A percentile compares a stretch with the other conserved stretches of the same genome.
Evolutionary conservation across 768 basidiomycete genomes (phyloP).

Genomic region (Leccinum longicurvipes): DNA sequence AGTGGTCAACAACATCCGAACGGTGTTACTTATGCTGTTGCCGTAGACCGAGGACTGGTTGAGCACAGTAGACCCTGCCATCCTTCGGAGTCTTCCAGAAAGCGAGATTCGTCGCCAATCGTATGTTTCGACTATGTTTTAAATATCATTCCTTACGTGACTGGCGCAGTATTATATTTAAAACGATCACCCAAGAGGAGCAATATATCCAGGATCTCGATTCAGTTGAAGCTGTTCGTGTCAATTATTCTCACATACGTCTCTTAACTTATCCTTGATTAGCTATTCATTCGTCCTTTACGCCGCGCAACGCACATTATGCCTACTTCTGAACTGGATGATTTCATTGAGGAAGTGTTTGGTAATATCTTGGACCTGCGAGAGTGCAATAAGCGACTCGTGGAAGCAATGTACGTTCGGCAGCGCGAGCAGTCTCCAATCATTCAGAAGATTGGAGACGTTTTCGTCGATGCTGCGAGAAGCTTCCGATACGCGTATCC

Average conservation of each 20-base stretch:
- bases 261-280: slow-evolving; percentile 29
- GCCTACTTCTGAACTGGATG: slow-evolving; percentile 55
- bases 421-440: slow-evolving; percentile 81
- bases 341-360: slow-evolving; percentile 88
- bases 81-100: slow-evolving; percentile 58
- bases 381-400: slow-evolving; percentile 75
- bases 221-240: slow-evolving; percentile 64
- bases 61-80: slow-evolving; percentile 44
- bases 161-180: slow-evolving; percentile 63
- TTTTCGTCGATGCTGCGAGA: slow-evolving; percentile 82
- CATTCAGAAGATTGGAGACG: slow-evolving; percentile 82
- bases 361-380: slow-evolving; percentile 86
- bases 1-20: slow-evolving; percentile 26
- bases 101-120: slow-evolving; percentile 83
- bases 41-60: slow-evolving; percentile 48
- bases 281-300: slow-evolving; percentile 55
- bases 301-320: slow-evolving; percentile 59
- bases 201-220: slow-evolving; percentile 88
- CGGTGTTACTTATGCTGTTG: background rate
- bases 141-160: background rate
- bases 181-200: slow-evolving; percentile 84
- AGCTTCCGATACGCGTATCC: slow-evolving; percentile 89
- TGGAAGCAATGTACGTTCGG: slow-evolving; percentile 82
- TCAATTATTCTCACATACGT: slow-evolving; percentile 13
- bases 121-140: slow-evolving; percentile 25